Conservation (phyloP, 2,329 filamentous ascomycete species). For the Tolypocladium ophioglossoides region DNA sequence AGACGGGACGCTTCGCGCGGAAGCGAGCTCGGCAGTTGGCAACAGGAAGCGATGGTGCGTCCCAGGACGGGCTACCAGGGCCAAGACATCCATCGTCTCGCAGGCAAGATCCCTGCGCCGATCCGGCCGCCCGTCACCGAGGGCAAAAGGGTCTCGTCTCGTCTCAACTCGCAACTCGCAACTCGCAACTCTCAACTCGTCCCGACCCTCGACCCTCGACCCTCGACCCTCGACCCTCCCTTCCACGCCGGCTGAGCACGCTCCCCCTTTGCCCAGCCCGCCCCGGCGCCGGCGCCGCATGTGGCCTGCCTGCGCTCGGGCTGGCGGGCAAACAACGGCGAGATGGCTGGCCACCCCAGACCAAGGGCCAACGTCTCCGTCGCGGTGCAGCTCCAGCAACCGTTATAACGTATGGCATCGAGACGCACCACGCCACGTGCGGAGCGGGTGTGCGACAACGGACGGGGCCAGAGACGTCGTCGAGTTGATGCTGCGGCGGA, state of each 20-base stretch:
- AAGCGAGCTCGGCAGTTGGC: not conserved
- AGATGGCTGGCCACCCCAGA: not conserved
- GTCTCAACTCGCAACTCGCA: no score
- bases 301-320: not conserved
- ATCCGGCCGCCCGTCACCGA: constrained; percentile 5
- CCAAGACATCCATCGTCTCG: not conserved
- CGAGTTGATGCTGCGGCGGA: not conserved
- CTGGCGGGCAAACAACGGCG: not conserved
- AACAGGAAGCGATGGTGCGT: not conserved
- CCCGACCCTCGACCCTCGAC: not conserved
- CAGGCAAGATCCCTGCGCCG: constrained; percentile 5
- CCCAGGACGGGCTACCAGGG: no score
- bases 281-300: not conserved
- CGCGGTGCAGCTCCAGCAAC: no score
- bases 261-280: not conserved
- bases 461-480: not conserved
- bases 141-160: constrained; percentile 4
- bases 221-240: no score
- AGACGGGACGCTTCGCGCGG: not conserved
- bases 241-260: not conserved
- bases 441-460: not conserved
- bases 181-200: constrained; percentile 8
- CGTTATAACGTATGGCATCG: no score
- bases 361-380: no score
- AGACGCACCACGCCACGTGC: no score